Evolutionary conservation across 305 asterid genomes (phyloP).

Genomic region (Petunia hybrid): DNA sequence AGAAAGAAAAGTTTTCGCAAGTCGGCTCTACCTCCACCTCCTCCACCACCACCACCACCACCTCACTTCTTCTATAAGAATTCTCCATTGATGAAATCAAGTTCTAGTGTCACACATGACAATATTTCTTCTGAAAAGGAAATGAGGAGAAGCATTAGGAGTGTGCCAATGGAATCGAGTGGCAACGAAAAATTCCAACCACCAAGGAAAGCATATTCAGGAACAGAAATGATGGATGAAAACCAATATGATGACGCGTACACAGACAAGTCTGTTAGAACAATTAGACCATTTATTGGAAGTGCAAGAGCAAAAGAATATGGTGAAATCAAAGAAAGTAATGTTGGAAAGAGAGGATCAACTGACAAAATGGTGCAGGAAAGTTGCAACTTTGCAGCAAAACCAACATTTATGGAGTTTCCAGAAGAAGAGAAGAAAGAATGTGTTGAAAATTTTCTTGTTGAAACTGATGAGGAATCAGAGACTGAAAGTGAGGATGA

Average conservation of each 20-base stretch:
- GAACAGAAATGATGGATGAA: constrained; percentile 36
- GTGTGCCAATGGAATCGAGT: constrained; percentile 51
- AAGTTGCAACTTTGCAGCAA: constrained; percentile 26
- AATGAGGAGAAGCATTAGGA: constrained; percentile 56
- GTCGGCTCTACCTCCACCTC: constrained; percentile 50
- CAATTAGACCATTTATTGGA: constrained; percentile 37
- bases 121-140: constrained; percentile 41
- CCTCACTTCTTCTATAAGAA: constrained; percentile 42
- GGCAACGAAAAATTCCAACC: constrained; percentile 32
- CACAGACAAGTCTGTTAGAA: constrained; percentile 44
- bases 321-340: constrained; percentile 32
- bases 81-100: constrained; percentile 48
- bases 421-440: constrained; percentile 39
- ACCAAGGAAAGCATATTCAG: constrained; percentile 39
- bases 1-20: constrained; percentile 47
- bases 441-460: constrained; percentile 43
- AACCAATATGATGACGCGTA: constrained; percentile 31
- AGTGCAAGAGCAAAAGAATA: constrained; percentile 27
- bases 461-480: constrained; percentile 50
- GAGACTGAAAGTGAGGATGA: constrained; percentile 51
- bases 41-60: constrained; percentile 61
- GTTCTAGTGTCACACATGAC: constrained; percentile 36
- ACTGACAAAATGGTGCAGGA: constrained; percentile 36
- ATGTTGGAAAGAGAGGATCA: constrained; percentile 27
- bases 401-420: constrained; percentile 34